Conservation (phyloP, 2,329 filamentous ascomycete species). For the Monilinia polystroma region DNA sequence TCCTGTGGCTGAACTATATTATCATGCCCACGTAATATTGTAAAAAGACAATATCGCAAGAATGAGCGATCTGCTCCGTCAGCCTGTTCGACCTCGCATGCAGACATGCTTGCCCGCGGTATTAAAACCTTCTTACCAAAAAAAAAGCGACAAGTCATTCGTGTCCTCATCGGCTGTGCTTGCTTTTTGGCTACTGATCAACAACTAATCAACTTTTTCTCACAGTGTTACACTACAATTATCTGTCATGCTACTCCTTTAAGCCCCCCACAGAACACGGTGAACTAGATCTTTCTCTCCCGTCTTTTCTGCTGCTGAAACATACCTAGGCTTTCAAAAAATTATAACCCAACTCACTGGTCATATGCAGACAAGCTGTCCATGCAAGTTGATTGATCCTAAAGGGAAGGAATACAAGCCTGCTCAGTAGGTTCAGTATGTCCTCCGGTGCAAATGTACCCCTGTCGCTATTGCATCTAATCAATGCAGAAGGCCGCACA, state of each 20-base stretch:
- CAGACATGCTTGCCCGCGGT: slow-evolving; percentile 28
- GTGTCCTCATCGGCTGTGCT: slow-evolving; percentile 24
- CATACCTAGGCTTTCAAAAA: slow-evolving; percentile 19
- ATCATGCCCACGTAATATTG: slow-evolving; percentile 23
- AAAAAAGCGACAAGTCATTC: slow-evolving; percentile 24
- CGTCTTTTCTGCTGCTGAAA: slow-evolving; percentile 25
- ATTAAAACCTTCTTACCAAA: slow-evolving; percentile 20
- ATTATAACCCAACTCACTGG: slow-evolving; percentile 19
- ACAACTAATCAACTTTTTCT: slow-evolving; percentile 18
- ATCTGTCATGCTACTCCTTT: slow-evolving; percentile 27
- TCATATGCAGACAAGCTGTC: slow-evolving; percentile 27
- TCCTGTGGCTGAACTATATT: slow-evolving; percentile 29
- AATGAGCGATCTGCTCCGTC: slow-evolving; percentile 24
- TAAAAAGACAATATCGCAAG: slow-evolving; percentile 21
- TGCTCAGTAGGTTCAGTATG: slow-evolving; percentile 21
- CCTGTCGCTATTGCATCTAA: slow-evolving; percentile 27
- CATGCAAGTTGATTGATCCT: slow-evolving; percentile 22
- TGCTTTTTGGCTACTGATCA: slow-evolving; percentile 27
- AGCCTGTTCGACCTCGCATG: slow-evolving; percentile 35
- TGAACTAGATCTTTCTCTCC: slow-evolving; percentile 19
- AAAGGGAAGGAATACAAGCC: slow-evolving; percentile 25
- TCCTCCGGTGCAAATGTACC: slow-evolving; percentile 22
- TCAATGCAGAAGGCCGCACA: slow-evolving; percentile 28
- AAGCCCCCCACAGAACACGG: slow-evolving; percentile 27
- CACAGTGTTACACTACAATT: slow-evolving; percentile 24